Conservation (phyloP, 2,329 filamentous ascomycete genomes). For the Macrophomina tecta region DNA sequence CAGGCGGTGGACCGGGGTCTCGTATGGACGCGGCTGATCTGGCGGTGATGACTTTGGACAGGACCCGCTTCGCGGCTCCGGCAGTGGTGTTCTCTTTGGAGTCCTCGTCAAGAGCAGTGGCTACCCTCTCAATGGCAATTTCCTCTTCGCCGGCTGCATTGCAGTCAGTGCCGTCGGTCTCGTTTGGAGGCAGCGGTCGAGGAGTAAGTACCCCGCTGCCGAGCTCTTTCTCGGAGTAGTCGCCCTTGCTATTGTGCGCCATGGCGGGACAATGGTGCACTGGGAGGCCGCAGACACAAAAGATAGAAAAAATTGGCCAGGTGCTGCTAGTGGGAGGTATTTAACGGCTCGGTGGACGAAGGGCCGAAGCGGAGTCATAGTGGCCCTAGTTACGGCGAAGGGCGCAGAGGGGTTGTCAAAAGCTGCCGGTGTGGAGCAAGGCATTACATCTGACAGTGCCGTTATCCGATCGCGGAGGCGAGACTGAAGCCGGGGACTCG, state of each 20-base stretch:
- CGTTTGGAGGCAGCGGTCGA: constrained; percentile 20
- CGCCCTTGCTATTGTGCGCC: constrained; percentile 12
- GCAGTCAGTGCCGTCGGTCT: constrained; percentile 19
- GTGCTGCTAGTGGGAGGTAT: background rate
- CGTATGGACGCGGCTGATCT: constrained; percentile 36
- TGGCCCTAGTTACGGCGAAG: constrained; percentile 2
- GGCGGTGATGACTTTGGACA: constrained; percentile 32
- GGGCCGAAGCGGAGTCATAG: constrained; percentile 15
- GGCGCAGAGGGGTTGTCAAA: constrained; percentile 9
- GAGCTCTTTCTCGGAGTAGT: constrained; percentile 25
- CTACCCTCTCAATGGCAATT: constrained; percentile 19
- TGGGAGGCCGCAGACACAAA: background rate
- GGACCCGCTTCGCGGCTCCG: constrained; percentile 10
- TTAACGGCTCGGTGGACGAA: constrained; percentile 5
- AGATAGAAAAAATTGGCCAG: background rate
- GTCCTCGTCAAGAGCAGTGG: constrained; percentile 17
- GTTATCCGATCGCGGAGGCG: constrained; percentile 11
- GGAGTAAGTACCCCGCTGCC: constrained; percentile 29
- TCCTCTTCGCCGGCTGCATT: constrained; percentile 21
- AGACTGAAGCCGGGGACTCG: background rate
- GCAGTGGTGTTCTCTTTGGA: constrained; percentile 1
- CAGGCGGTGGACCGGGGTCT: constrained; percentile 46
- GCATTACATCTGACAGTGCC: background rate
- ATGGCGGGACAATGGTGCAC: background rate
- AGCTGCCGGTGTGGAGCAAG: constrained; percentile 3